phyloP scores from a whole-genome alignment of 208 protist species.

The Herpetomonas tarakana region DNA sequence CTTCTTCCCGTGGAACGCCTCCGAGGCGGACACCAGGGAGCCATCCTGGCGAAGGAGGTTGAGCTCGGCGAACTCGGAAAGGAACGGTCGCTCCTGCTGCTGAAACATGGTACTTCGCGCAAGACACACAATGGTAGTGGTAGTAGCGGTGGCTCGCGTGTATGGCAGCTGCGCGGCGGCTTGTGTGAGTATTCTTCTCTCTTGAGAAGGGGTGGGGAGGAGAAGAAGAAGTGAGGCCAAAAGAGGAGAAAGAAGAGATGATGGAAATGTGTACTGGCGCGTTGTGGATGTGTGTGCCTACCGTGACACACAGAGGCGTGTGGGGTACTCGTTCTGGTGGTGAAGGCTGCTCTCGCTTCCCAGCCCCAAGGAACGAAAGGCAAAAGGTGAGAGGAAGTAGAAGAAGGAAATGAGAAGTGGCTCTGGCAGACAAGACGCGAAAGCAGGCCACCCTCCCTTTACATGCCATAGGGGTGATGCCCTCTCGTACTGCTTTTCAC shows the following conservation, averaged over 20 bases:
- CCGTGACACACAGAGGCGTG: no score
- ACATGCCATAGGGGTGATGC: no score
- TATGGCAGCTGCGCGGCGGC: no score
- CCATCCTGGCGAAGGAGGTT: slow-evolving; percentile 40
- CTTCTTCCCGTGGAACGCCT: slow-evolving; percentile 35
- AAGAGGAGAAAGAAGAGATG: slow-evolving; percentile 1
- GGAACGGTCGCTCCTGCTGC: slow-evolving; percentile 15
- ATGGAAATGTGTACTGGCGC: no score
- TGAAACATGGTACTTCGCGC: slow-evolving; percentile 4
- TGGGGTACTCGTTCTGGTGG: no score
- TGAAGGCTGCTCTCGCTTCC: not conserved
- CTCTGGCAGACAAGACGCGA: not conserved
- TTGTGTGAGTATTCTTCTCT: not conserved
- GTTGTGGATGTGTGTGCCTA: no score
- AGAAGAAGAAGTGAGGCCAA: not conserved
- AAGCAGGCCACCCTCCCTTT: no score
- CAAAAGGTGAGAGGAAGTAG: slow-evolving; percentile 13
- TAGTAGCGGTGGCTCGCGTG: no score
- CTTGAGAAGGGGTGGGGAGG: not conserved
- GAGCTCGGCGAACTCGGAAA: slow-evolving; percentile 20
- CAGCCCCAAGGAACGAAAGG: slow-evolving; percentile 1
- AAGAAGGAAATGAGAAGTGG: slow-evolving; percentile 8
- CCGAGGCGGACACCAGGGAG: slow-evolving; percentile 15
- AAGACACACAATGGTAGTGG: not conserved
- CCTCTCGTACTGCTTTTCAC: no score